Evolutionary conservation across 2,329 filamentous ascomycete genomes (phyloP).

Genomic region (Penicillium vulpinum): DNA sequence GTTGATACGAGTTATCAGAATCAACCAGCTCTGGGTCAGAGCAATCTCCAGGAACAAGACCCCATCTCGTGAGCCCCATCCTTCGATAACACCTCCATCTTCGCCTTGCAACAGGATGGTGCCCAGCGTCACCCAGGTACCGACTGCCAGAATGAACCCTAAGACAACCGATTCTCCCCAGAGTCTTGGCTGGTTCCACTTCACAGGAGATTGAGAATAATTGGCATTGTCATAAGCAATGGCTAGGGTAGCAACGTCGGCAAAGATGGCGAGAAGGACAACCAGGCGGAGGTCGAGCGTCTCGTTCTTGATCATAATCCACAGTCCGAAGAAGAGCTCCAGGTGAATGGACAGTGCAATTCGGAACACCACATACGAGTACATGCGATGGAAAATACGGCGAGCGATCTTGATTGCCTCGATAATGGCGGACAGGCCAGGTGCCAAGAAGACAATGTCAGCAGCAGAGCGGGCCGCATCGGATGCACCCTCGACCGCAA

Average conservation of each 20-base stretch:
- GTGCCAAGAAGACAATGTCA: constrained; percentile 91
- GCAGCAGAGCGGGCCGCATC: constrained; percentile 88
- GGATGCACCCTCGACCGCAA: constrained; percentile 88
- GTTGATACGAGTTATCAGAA: constrained; percentile 93
- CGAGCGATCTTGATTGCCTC: constrained; percentile 89
- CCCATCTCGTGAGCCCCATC: constrained; percentile 77
- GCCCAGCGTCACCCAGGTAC: constrained; percentile 85
- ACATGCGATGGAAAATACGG: constrained; percentile 97
- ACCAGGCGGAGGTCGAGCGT: constrained; percentile 83
- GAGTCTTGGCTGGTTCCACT: constrained; percentile 92
- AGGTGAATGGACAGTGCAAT: constrained; percentile 89
- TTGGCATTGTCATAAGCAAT: constrained; percentile 94
- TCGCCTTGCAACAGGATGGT: constrained; percentile 72
- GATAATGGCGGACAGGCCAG: constrained; percentile 88
- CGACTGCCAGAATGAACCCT: constrained; percentile 75
- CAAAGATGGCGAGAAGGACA: constrained; percentile 93
- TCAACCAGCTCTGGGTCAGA: constrained; percentile 91
- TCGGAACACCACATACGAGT: constrained; percentile 93
- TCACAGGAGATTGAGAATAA: constrained; percentile 80
- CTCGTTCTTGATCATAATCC: constrained; percentile 85
- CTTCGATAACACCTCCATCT: constrained; percentile 83
- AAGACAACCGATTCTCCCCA: constrained; percentile 90
- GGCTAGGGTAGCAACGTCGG: constrained; percentile 85
- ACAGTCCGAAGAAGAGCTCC: constrained; percentile 87
- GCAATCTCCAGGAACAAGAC: constrained; percentile 89